Percentiles rank a stretch among this genome's conserved stretches.
Conservation (phyloP, 148 eudicot genomes). For the Rhododendron williamsianum region DNA sequence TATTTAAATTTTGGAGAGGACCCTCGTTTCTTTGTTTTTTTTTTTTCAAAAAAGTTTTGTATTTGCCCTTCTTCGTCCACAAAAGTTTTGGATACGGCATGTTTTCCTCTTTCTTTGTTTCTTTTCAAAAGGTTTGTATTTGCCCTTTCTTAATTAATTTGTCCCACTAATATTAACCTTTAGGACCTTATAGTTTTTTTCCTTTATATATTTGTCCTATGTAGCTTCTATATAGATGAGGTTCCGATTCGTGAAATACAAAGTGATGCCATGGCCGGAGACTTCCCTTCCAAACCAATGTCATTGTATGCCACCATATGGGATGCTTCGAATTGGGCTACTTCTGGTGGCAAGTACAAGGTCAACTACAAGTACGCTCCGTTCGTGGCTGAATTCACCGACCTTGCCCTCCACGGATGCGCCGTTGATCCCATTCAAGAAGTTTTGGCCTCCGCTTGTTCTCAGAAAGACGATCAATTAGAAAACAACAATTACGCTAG, state of each 20-base stretch:
- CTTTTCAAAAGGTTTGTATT: too few species aligned
- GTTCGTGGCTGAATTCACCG: constrained; percentile 40
- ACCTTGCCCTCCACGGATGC: constrained; percentile 38
- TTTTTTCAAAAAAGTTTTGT: too few species aligned
- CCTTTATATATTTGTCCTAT: not conserved
- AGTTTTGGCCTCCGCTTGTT: constrained; percentile 11
- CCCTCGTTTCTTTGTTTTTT: not conserved
- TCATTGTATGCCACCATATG: constrained; percentile 52
- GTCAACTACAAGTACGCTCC: constrained; percentile 57
- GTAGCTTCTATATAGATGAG: constrained; percentile 49
- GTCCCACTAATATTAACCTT: too few species aligned
- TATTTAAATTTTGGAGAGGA: not conserved
- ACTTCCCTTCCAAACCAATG: constrained; percentile 57
- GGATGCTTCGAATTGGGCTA: constrained; percentile 60
- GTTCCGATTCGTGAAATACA: constrained; percentile 45
- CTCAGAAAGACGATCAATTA: constrained; percentile 10
- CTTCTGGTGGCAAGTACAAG: constrained; percentile 50
- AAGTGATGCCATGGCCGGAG: constrained; percentile 44
- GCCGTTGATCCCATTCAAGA: constrained; percentile 32
- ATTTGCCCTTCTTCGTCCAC: too few species aligned
- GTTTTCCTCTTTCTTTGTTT: not conserved
- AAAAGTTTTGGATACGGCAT: too few species aligned
- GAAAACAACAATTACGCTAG: constrained; percentile 7
- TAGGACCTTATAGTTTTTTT: not conserved
- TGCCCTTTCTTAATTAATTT: too few species aligned